Conservation (phyloP, 2,329 filamentous ascomycete genomes). For the Cladobotryum protrusum region DNA sequence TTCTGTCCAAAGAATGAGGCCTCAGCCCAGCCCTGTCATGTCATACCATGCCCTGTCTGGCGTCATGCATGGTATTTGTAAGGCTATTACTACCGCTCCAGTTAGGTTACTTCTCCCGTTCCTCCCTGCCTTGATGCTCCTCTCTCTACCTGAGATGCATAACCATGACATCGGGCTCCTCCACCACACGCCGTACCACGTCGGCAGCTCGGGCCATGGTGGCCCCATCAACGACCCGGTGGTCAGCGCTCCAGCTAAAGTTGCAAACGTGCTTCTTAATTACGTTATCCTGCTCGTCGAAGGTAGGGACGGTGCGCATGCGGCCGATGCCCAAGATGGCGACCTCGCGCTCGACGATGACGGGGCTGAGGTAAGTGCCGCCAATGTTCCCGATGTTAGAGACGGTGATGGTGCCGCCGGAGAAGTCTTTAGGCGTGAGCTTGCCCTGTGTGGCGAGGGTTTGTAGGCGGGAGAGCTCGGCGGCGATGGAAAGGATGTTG, state of each 20-base stretch:
- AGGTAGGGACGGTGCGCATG: constrained; percentile 74
- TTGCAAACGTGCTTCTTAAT: constrained; percentile 75
- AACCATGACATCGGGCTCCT: constrained; percentile 83
- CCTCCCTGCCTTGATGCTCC: neutral
- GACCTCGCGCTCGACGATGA: constrained; percentile 86
- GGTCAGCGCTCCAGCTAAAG: constrained; percentile 95
- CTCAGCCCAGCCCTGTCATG: neutral
- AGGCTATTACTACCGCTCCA: no score
- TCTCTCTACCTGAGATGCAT: constrained; percentile 62
- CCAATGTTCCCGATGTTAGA: constrained; percentile 96
- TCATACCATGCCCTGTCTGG: neutral
- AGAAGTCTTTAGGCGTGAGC: constrained; percentile 67
- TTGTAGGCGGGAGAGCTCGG: constrained; percentile 69
- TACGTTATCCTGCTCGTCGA: constrained; percentile 54
- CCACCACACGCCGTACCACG: constrained; percentile 68
- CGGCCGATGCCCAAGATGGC: constrained; percentile 87
- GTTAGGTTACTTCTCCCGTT: no score
- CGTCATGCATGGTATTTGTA: neutral
- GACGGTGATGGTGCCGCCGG: constrained; percentile 85
- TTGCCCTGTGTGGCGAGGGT: constrained; percentile 66
- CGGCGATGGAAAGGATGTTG: constrained; percentile 71
- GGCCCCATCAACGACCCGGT: constrained; percentile 88
- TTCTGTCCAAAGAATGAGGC: no score
- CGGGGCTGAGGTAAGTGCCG: constrained; percentile 83
- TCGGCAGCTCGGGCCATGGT: constrained; percentile 90